Conservation (phyloP, 225 moss, liverwort and hornwort species). For the Polytrichum formosum region DNA sequence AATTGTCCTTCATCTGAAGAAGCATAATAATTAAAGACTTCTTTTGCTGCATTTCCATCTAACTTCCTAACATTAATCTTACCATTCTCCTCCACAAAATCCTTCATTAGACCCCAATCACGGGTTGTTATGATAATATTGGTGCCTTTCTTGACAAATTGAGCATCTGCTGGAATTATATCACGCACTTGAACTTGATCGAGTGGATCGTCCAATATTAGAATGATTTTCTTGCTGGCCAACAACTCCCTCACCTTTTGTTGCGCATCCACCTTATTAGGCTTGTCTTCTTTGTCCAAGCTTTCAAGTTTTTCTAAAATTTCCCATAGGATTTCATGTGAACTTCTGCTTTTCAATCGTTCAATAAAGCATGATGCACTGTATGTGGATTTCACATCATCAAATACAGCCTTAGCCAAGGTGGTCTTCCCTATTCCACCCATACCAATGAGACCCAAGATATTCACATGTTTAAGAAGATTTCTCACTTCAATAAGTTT, state of each 20-base stretch:
- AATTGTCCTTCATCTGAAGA: neutral
- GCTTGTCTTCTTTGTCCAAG: neutral
- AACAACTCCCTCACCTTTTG: neutral
- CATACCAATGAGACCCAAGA: conserved; percentile 1
- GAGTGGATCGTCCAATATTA: neutral
- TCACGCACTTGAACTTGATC: neutral
- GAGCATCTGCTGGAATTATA: neutral
- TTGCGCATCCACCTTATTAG: neutral
- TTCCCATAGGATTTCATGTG: neutral
- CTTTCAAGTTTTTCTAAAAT: neutral
- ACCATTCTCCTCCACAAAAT: neutral
- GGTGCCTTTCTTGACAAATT: neutral
- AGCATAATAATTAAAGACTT: neutral
- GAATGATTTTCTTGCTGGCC: neutral
- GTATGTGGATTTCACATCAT: neutral
- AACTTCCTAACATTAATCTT: neutral
- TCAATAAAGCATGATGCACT: conserved; percentile 1
- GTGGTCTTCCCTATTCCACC: conserved; percentile 12
- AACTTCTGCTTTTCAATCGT: neutral
- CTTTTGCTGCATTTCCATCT: neutral
- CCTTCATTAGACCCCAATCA: neutral
- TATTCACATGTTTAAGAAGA: neutral
- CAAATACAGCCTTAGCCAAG: conserved; percentile 1
- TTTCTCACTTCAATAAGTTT: neutral
- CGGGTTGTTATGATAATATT: neutral